Base-by-base conservation (phyloP, 1,284 basidiomycete genomes). In the Austroboletus sp. region DNA sequence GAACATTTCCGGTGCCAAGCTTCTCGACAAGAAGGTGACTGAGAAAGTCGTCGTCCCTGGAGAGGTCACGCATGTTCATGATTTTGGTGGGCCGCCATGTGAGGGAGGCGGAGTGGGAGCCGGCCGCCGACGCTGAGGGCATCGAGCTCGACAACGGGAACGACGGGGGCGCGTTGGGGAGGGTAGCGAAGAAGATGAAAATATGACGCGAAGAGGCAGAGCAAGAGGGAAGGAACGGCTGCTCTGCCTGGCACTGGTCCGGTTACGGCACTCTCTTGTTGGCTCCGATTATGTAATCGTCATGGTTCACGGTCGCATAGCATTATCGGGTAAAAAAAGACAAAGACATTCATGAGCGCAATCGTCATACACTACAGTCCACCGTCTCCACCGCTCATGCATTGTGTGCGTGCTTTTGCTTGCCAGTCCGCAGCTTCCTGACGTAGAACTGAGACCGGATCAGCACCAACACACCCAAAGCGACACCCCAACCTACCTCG, bases 401-500 rank as follows among this genome's bases (percentile, higher is more conserved):
- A 44, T 62, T 70, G 61, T 78, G 79, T 41, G 79, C 84, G 71
- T 95, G 92, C 79, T 93, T 95, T 75, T 89, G 85, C 78, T 95
- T 95, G 70, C 87, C 85, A 55, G 86, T 77, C 70, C 87, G 84
- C 71, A 96, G 75, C 70, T 92, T 94, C 75, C 89, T 82, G 63
- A 91, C 70, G 78, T 95, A 96, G 75, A 96, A 95, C 89, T 89
- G 58, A 27, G 44, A 32, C 49, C 46, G 42, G 41, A 35, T 56
- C 46, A 53, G 44, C 2, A 44, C 47, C 36, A 3, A 49, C 34
- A 36, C 16, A n/a, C 12, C 42, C 30, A 45, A 46, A 39, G 19
- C 35, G 42, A 50, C 37, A 43, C 29, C 26, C 42, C 44, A 15
- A 48, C 75, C 44, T 61, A 92, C 89, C 78, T 96, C 92, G 50